Evolutionary conservation across 768 basidiomycete genomes (phyloP), one percentile per base, ranked within the genome.

Genomic region (Chlorophyllum brunneum): DNA sequence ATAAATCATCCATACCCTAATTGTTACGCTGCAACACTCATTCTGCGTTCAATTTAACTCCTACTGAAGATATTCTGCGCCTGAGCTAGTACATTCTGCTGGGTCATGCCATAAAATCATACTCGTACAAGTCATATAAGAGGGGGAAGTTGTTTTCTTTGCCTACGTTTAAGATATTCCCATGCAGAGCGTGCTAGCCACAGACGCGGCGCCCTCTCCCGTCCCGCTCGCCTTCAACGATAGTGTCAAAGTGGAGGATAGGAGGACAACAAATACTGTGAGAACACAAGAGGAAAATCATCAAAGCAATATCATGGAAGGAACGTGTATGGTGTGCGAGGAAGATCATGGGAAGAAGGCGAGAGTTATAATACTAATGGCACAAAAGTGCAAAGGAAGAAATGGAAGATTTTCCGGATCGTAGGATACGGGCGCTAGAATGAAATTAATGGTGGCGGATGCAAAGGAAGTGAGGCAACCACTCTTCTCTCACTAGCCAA

Each of bases 171-270:
- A 20, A 46, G 37, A 39, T 34, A 29, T 53, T 38, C 43, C 34
- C 36, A 18, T 53, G 51, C 51, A 53, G 43, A 53, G 51, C 11
- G 24, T n/a, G 27, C 43, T 45, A 56, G 58, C 52, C 59, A 51
- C 52, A 56, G 65, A 72, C 79, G 72, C 74, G 81, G 71, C 73
- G 85, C 86, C 85, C 86, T 88, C 86, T 88, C 80, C 73, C 70
- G 70, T 65, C 76, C 69, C 71, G 62, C 85, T 69, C 79, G 71
- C 85, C 84, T 81, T 77, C 78, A 56, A 58, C 59, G 57, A 56
- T 55, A 59, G 62, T 61, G 65, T 63, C 62, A 70, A 79, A 74
- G 79, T 82, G 82, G 82, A 61, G 74, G 77, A 79, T 67, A 70
- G 65, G 82, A 87, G 85, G 86, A 86, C 73, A 76, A 83, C 77